Evolutionary conservation across 306 rosid species (phyloP).

Genomic region (Malus orientalis): DNA sequence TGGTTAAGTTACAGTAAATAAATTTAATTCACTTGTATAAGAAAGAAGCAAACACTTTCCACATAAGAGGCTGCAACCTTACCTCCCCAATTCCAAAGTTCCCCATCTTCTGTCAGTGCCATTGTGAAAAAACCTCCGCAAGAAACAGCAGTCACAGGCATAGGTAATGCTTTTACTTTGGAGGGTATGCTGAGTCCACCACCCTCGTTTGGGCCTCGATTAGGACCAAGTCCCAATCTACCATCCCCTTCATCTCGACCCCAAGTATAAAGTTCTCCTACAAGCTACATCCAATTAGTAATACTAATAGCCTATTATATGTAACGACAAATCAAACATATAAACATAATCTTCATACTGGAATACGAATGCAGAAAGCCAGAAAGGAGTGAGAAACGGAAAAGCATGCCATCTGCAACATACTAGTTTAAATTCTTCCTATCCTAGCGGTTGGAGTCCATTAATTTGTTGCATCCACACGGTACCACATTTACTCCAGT

Average conservation of each 20-base stretch:
- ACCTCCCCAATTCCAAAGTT: constrained; percentile 98
- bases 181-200: constrained; percentile 83
- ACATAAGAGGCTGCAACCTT: background rate
- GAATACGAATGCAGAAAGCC: background rate
- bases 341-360: background rate
- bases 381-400: background rate
- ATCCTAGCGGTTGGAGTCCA: background rate
- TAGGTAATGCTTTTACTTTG: constrained; percentile 64
- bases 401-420: background rate
- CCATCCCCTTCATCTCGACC: constrained; percentile 99
- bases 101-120: constrained; percentile 69
- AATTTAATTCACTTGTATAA: background rate
- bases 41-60: background rate
- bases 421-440: background rate
- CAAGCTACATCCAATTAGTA: constrained; percentile 11
- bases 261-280: constrained; percentile 87
- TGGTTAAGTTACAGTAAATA: background rate
- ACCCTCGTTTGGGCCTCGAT: constrained; percentile 78
- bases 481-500: background rate
- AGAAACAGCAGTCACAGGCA: constrained; percentile 66
- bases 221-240: constrained; percentile 92
- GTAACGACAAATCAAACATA: background rate
- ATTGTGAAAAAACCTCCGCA: constrained; percentile 90
- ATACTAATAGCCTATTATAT: background rate
- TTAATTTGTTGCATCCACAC: background rate